These are phyloP conservation scores for Rhizopogon salebrosus DNA, from an alignment of 768 basidiomycete genomes.

Conservation along the genomic window DNA sequence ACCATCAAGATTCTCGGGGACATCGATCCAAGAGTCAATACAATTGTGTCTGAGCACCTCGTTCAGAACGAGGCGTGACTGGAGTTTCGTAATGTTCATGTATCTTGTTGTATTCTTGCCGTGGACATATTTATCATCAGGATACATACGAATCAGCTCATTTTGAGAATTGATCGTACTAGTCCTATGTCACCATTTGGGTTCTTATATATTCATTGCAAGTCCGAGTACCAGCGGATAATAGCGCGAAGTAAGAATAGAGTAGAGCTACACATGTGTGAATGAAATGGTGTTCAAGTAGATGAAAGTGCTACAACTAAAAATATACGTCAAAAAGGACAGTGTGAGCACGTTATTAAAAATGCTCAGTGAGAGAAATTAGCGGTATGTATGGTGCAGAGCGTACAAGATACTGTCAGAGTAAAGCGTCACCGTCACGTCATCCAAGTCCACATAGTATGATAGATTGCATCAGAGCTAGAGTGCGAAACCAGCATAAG, in stretches of 20 bases:
- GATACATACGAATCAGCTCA: too few relatives aligned
- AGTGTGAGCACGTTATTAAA: background rate
- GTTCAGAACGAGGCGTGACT: background rate
- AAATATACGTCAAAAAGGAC: background rate
- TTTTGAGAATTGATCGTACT: too few relatives aligned
- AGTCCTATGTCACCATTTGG: too few relatives aligned
- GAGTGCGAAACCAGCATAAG: conserved; percentile 36
- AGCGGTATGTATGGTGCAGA: background rate
- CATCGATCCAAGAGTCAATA: conserved; percentile 23
- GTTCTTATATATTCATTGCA: conserved; percentile 3
- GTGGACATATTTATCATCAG: too few relatives aligned
- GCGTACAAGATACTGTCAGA: conserved; percentile 8
- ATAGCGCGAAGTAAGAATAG: conserved; percentile 3
- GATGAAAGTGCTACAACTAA: conserved; percentile 8
- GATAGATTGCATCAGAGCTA: conserved; percentile 11
- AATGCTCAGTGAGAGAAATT: conserved; percentile 8
- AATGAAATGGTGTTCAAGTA: conserved; percentile 1
- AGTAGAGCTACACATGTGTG: conserved; percentile 22
- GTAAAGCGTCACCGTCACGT: conserved; percentile 4
- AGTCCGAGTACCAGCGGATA: conserved; percentile 3
- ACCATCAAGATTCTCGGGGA: conserved; percentile 21
- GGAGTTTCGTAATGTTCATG: too few relatives aligned
- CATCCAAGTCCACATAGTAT: background rate
- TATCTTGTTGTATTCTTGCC: too few relatives aligned
- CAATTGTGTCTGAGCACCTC: conserved; percentile 20